A percentile compares a stretch with the other conserved stretches of the same genome.
phyloP scores from a whole-genome alignment of 352 stramenopile genomes.

The Peronospora farinosa region DNA sequence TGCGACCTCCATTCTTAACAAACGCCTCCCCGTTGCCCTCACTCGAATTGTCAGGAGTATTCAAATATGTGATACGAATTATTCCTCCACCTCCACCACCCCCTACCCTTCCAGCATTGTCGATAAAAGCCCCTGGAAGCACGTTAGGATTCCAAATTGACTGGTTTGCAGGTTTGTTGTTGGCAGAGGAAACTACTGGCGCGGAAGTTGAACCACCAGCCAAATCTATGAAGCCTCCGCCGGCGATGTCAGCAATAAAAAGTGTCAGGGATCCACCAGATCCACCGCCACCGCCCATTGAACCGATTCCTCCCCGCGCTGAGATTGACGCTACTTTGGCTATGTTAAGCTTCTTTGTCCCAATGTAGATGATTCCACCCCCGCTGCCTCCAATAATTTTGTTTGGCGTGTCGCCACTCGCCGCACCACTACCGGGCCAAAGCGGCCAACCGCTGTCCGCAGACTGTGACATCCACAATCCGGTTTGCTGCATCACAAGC shows the following conservation, averaged over 20 bases:
- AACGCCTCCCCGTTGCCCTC: slow-evolving; percentile 48
- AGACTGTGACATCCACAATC: slow-evolving; percentile 9
- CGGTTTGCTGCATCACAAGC: slow-evolving; percentile 12
- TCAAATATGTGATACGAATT: slow-evolving; percentile 49
- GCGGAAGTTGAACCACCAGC: slow-evolving; percentile 40
- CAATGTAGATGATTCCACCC: slow-evolving; percentile 68
- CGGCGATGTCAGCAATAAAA: slow-evolving; percentile 51
- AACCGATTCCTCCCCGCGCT: slow-evolving; percentile 45
- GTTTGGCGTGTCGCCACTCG: slow-evolving; percentile 42
- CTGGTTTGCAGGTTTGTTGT: slow-evolving; percentile 9
- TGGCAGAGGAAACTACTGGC: slow-evolving; percentile 1
- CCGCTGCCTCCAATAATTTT: slow-evolving; percentile 57
- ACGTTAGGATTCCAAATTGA: slow-evolving; percentile 34
- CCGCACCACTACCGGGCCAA: slow-evolving; percentile 62
- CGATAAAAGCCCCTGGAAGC: slow-evolving; percentile 2
- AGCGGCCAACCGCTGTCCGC: slow-evolving; percentile 39
- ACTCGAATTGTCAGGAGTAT: slow-evolving; percentile 14
- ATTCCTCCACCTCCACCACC: slow-evolving; percentile 58
- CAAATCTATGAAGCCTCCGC: slow-evolving; percentile 51
- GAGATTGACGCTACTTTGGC: slow-evolving; percentile 38
- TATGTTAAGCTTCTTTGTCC: slow-evolving; percentile 44
- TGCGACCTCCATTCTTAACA: slow-evolving; percentile 44
- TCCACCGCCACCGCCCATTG: slow-evolving; percentile 61
- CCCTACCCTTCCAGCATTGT: slow-evolving; percentile 32
- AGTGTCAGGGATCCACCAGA: slow-evolving; percentile 60